Percentiles rank a stretch among this genome's conserved stretches.
These are phyloP conservation scores for Capronia coronata DNA, from an alignment of 2,329 filamentous ascomycete species.

Conservation along the genomic window DNA sequence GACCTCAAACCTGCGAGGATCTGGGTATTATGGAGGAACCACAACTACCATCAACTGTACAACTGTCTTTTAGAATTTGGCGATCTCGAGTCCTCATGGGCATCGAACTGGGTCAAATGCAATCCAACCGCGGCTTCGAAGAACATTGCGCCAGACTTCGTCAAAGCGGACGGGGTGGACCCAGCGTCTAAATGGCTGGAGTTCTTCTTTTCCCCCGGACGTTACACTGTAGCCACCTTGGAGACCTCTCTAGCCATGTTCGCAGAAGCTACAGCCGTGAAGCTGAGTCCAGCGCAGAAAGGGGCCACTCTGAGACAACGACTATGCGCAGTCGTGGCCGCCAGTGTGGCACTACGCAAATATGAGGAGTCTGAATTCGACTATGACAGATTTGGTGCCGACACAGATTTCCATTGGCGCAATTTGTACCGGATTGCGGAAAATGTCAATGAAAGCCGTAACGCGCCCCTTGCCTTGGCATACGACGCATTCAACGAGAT, in stretches of 20 bases:
- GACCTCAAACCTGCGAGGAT: slow-evolving; percentile 54
- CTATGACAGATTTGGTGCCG: slow-evolving; percentile 65
- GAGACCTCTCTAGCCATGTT: slow-evolving; percentile 81
- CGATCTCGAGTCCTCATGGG: slow-evolving; percentile 56
- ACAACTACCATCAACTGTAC: slow-evolving; percentile 68
- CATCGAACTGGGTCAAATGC: slow-evolving; percentile 62
- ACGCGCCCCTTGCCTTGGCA: slow-evolving; percentile 71
- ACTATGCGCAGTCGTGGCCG: slow-evolving; percentile 19
- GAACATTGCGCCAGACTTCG: slow-evolving; percentile 45
- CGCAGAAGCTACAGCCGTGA: slow-evolving; percentile 51
- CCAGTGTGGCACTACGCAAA: slow-evolving; percentile 56
- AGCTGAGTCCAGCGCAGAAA: slow-evolving; percentile 32
- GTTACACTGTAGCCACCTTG: slow-evolving; percentile 71
- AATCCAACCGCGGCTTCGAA: slow-evolving; percentile 45
- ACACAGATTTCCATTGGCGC: slow-evolving; percentile 79
- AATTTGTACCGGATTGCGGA: slow-evolving; percentile 79
- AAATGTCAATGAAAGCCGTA: slow-evolving; percentile 78
- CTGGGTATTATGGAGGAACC: slow-evolving; percentile 81
- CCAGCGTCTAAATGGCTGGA: slow-evolving; percentile 79
- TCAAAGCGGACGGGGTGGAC: slow-evolving; percentile 60
- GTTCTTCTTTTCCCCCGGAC: slow-evolving; percentile 73
- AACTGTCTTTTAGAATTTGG: slow-evolving; percentile 65
- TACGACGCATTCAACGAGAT: slow-evolving; percentile 65
- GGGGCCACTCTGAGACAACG: slow-evolving; percentile 36
- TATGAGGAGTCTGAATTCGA: slow-evolving; percentile 71